Evolutionary conservation across 768 basidiomycete genomes (phyloP), one percentile per base, ranked within the genome.

Genomic region (Auriculariales sp.): DNA sequence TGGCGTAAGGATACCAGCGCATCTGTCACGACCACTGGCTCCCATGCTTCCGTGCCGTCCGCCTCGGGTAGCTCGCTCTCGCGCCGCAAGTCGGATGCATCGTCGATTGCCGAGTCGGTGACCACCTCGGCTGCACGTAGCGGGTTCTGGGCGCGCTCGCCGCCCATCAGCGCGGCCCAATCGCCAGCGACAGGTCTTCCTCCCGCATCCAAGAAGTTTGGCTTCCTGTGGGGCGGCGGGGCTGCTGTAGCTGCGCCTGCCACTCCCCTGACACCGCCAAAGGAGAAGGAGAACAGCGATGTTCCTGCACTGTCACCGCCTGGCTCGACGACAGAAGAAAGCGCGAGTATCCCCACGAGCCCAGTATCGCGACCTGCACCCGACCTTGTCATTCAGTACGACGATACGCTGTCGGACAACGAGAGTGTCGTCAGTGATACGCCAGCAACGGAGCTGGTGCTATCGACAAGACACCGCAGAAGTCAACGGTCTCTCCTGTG

Each of bases 1-100:
- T 57, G 55, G 55, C 25, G 30, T 19, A 53, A 50, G 30, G 48
- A 53, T 14, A 45, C 49, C 28, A 51, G 15, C 10, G 11, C 19
- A 14, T n/a, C 50, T 25, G 19, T 12, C 28, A 29, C 44, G 15
- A 39, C 54, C 15, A 33, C 52, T 22, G 22, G 4, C 28, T 32
- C 52, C 2, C 46, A 51, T 7, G 29, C 34, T 3, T 46, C 49
- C 17, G 30, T 50, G 39, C 30, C 28, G 19, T 54, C 49, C 15
- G 53, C 50, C n/a, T 47, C 48, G 11, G n/a, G n/a, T n/a, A 49
- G 31, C 31, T 10, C 49, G 25, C 25, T n/a, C n/a, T 49, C 49
- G 33, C 34, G 49, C 36, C 17, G 29, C 14, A 46, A 25, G 19
- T 29, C 44, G 19, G 45, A 51, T 30, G 31, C 50, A 14, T 36